Evolutionary conservation across 2,329 filamentous ascomycete genomes (phyloP).

Genomic region (Penicillium sp.): DNA sequence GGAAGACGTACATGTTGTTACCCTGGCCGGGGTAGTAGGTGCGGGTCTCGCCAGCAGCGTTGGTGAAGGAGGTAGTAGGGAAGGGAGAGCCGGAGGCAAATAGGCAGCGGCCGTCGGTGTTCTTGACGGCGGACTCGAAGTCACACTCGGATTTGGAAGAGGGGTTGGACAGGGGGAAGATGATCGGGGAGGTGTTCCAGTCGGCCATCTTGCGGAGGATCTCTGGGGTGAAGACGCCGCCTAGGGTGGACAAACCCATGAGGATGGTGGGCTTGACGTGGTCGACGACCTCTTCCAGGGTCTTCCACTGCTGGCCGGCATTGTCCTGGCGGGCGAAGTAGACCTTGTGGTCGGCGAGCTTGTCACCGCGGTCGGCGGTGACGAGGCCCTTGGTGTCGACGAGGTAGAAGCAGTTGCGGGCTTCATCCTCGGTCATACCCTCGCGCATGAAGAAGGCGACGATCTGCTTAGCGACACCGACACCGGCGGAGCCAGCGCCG

Average conservation of each 20-base stretch:
- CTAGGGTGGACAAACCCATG: slow-evolving; percentile 91
- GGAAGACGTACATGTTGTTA: slow-evolving; percentile 89
- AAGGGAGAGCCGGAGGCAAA: slow-evolving; percentile 97
- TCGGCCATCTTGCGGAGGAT: slow-evolving; percentile 69
- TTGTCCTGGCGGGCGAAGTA: slow-evolving; percentile 71
- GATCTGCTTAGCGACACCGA: slow-evolving; percentile 96
- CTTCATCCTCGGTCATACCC: slow-evolving; percentile 84
- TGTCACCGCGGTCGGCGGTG: slow-evolving; percentile 89
- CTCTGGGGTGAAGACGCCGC: slow-evolving; percentile 88
- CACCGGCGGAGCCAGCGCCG: slow-evolving; percentile 91
- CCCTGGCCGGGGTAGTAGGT: slow-evolving; percentile 82
- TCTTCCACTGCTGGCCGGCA: slow-evolving; percentile 69
- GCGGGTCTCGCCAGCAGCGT: slow-evolving; percentile 59
- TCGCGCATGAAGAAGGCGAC: slow-evolving; percentile 95
- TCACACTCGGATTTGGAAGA: slow-evolving; percentile 97
- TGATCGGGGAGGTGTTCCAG: slow-evolving; percentile 78
- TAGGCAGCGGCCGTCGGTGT: slow-evolving; percentile 88
- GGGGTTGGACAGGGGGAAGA: slow-evolving; percentile 97
- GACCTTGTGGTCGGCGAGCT: slow-evolving; percentile 83
- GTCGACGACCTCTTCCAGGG: slow-evolving; percentile 87
- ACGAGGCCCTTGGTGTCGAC: slow-evolving; percentile 97
- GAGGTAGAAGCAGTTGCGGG: slow-evolving; percentile 91
- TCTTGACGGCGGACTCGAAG: slow-evolving; percentile 87
- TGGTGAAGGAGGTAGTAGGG: slow-evolving; percentile 70
- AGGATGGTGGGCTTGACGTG: slow-evolving; percentile 94